These are phyloP conservation scores for Globisporangium apiculatum DNA, from an alignment of 352 stramenopile genomes.

Conservation along the genomic window DNA sequence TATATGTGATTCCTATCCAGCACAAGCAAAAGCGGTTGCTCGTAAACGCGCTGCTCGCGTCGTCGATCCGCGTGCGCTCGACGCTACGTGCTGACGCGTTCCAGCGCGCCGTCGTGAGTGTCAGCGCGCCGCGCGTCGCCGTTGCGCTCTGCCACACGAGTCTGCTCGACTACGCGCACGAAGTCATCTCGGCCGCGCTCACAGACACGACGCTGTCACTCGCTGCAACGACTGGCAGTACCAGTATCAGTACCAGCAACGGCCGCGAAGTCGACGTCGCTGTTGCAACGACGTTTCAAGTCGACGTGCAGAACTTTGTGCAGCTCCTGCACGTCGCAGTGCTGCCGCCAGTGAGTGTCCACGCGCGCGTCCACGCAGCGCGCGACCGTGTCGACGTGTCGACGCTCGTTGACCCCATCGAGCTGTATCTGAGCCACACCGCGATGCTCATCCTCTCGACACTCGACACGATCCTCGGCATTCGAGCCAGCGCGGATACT, in stretches of 20 bases:
- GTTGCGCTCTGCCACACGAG: conserved; percentile 37
- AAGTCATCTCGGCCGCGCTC: conserved; percentile 51
- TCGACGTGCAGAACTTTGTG: conserved; percentile 64
- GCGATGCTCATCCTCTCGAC: conserved; percentile 57
- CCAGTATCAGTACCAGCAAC: conserved; percentile 2
- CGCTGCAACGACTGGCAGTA: conserved; percentile 10
- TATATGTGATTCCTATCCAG: conserved; percentile 15
- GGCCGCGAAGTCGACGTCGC: conserved; percentile 20
- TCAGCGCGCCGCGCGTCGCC: conserved; percentile 25
- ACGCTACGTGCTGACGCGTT: conserved; percentile 31
- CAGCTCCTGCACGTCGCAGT: conserved; percentile 67
- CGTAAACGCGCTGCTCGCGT: conserved; percentile 59
- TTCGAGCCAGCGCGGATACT: neutral
- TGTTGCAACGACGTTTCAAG: conserved; percentile 38
- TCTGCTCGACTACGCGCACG: conserved; percentile 33
- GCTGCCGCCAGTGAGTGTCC: conserved; percentile 39
- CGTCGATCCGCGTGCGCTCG: conserved; percentile 59
- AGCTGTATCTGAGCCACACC: conserved; percentile 63
- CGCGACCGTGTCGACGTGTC: conserved; percentile 32
- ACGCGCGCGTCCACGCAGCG: conserved; percentile 30
- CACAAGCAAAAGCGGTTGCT: conserved; percentile 59
- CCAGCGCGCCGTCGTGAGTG: conserved; percentile 23
- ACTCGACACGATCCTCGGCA: conserved; percentile 35
- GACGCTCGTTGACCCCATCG: conserved; percentile 37
- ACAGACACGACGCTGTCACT: conserved; percentile 32